Base-by-base conservation (phyloP, 2,329 filamentous ascomycete genomes). In the Cercospora janseana region DNA sequence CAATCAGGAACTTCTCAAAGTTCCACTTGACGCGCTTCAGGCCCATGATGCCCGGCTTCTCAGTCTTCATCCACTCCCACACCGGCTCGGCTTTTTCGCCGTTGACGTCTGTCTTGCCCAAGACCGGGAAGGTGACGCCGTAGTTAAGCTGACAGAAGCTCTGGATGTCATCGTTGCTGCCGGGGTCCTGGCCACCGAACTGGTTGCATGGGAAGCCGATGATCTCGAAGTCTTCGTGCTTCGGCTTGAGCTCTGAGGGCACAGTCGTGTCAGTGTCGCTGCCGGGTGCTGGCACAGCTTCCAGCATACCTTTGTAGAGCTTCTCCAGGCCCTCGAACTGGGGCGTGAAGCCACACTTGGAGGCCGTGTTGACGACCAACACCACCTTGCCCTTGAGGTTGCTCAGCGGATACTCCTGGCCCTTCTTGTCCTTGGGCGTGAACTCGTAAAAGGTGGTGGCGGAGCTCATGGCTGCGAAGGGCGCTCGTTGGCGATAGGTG, bases 161-260 rank as follows among this genome's bases (percentile, higher is more conserved):
- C 60, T 81, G 73, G 49, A 86, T 71, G 66, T 90, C 82, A 6
- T 77, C 73, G 31, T 83, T 76, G 10, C 74, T 78, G 64, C 88
- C 90, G 23, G 92, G 92, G 68, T 97, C 93, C 74, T 98, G 93
- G 60, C 74, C 73, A 66, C 85, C 88, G 73, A 98, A 98, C 74
- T 98, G 93, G 79, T 97, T 98, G 84, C 92, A 97, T 51, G 93
- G 93, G 76, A 98, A 97, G 63, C 91, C 93, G 67, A 98, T 79
- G 74, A 98, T 83, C 65, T 83, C 78, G 69, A 98, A 93, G 59
- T 88, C 82, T 24, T 77, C 79, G 76, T 94, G 76, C 65, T 81
- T 78, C 60, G 76, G 76, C 62, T 81, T 82, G 67, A 96, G 65
- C 44, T 75, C 72, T 65, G 58, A 12, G 35, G 15, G 21, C 2